Conservation (phyloP, 768 basidiomycete genomes). For the Collybiopsis luxurians region DNA sequence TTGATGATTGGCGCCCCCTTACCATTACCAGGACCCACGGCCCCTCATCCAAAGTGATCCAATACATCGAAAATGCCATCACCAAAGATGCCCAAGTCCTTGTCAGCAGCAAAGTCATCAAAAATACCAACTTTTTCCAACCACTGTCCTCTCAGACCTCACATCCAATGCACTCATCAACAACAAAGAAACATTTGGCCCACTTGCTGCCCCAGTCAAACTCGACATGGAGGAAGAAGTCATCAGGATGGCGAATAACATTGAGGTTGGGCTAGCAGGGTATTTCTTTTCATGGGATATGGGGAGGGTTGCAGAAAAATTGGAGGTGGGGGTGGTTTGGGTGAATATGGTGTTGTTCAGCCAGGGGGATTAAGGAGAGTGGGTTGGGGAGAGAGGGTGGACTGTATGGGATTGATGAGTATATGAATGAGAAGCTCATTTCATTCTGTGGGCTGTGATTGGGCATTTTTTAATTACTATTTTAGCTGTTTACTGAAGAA, state of each 20-base stretch:
- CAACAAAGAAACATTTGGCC: constrained; percentile 94
- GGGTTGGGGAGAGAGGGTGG: constrained; percentile 84
- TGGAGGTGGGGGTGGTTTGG: constrained; percentile 93
- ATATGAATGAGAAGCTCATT: constrained; percentile 78
- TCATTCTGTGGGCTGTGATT: constrained; percentile 69
- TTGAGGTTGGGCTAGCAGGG: constrained; percentile 85
- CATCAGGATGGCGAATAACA: constrained; percentile 77
- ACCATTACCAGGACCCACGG: constrained; percentile 83
- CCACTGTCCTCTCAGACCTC: constrained; percentile 89
- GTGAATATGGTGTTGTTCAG: constrained; percentile 79
- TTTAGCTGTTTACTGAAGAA: too few species aligned
- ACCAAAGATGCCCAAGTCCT: constrained; percentile 82
- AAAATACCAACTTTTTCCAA: constrained; percentile 65
- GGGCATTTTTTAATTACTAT: too few species aligned
- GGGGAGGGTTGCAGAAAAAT: constrained; percentile 91
- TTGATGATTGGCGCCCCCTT: too few species aligned
- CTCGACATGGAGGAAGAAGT: constrained; percentile 97
- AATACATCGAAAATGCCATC: constrained; percentile 88
- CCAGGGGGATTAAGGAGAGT: constrained; percentile 88
- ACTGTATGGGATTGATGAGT: constrained; percentile 84
- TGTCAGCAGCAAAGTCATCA: constrained; percentile 77
- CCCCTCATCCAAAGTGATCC: constrained; percentile 82
- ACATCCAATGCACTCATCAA: constrained; percentile 61
- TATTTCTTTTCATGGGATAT: constrained; percentile 90
- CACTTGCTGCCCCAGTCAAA: constrained; percentile 79